A percentile compares a stretch with the other conserved stretches of the same genome.
Evolutionary conservation across 768 basidiomycete genomes (phyloP).

Genomic region (Hirschioporus abietinus): DNA sequence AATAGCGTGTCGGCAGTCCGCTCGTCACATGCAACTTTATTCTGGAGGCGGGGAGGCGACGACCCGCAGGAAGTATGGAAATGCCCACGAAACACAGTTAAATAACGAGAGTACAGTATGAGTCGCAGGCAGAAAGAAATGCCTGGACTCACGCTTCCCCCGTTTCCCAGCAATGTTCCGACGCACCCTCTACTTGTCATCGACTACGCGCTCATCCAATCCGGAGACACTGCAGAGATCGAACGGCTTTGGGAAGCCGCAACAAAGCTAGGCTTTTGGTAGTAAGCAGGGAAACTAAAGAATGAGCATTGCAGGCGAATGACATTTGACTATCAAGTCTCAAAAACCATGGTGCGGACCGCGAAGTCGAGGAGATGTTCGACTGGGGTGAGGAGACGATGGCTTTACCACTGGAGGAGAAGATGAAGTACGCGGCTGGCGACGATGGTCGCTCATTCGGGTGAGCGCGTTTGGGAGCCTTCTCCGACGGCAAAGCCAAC

Average conservation of each 20-base stretch:
- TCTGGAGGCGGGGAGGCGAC: not conserved
- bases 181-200: constrained; percentile 52
- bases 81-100: not conserved
- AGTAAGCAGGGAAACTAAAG: constrained; percentile 35
- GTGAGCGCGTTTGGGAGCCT: constrained; percentile 16
- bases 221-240: constrained; percentile 37
- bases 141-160: constrained; percentile 23
- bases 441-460: constrained; percentile 38
- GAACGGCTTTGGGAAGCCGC: constrained; percentile 52
- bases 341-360: constrained; percentile 50
- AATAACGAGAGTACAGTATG: not conserved
- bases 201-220: constrained; percentile 45
- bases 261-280: constrained; percentile 61
- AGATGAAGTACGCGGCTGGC: constrained; percentile 54
- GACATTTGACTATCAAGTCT: constrained; percentile 29
- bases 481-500: not conserved
- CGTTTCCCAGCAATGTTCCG: constrained; percentile 46
- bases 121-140: not conserved
- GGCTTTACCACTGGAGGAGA: constrained; percentile 48
- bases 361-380: constrained; percentile 47
- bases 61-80: not conserved
- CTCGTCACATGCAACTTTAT: not conserved
- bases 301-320: not conserved
- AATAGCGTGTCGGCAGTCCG: not conserved
- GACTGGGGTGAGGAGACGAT: constrained; percentile 51